Evolutionary conservation across 352 stramenopile species (phyloP), one percentile per base, ranked within the genome.

Genomic region (Pythium volutum): DNA sequence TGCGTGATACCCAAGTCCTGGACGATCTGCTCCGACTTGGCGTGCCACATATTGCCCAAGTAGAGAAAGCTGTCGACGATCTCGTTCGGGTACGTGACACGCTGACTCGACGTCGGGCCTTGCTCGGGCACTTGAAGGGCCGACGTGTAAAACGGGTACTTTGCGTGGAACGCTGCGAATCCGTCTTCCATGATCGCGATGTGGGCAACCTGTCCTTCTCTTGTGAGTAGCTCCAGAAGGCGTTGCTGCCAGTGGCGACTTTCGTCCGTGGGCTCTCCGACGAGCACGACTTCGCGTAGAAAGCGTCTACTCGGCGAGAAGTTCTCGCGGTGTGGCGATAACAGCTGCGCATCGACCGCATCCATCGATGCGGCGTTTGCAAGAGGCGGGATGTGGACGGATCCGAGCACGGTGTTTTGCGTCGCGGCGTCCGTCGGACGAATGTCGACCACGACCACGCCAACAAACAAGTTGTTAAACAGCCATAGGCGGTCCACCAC

Each of bases 21-120:
- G 18, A 91, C 60, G 2, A 91, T 73, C 36, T 81, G 62, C 22
- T 71, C 62, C 8, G 66, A 87, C 48, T 75, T 69, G 26, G 81
- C 81, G 33, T 91, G 81, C 79, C 79, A 89, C 76, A 84, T 84
- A 55, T 89, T 91, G 26, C 81, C 81, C 18, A 91, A 66, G 54
- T 84, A 91, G 33, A 91, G 59, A 29, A 89, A 86, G 39, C 70
- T 66, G 15, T 78, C 67, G 42, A 87, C 26, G 55, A 91, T 82
- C 42, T 91, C 81, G 55, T 87, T 88, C n/a, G 81, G 81, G 39
- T 87, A 91, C 23, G 69, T 78, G 50, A 88, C 69, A n/a, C 75
- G 62, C 5, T 25, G 27, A 15, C 58, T 39, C n/a, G 27, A 23
- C 15, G 9, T 34, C 3, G 48, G 23, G 3, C 51, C 42, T 18